A percentile compares a stretch with the other conserved stretches of the same genome.
phyloP scores from a whole-genome alignment of 2,329 filamentous ascomycete genomes.

The Pseudogymnoascus sp. region DNA sequence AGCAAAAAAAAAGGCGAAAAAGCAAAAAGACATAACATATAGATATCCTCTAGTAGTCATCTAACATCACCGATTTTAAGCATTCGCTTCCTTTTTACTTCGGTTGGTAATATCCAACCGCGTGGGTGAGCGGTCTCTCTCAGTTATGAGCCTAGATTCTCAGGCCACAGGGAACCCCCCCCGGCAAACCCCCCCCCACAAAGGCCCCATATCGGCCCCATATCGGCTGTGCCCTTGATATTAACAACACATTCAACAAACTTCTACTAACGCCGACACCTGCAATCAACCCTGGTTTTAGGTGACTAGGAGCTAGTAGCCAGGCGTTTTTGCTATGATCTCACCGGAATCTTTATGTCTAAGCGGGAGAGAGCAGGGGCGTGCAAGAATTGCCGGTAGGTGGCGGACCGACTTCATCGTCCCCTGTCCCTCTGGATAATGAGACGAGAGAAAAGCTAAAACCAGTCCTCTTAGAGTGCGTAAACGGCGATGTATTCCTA shows the following conservation, averaged over 20 bases:
- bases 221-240: background rate
- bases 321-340: background rate
- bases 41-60: too few species aligned
- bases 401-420: background rate
- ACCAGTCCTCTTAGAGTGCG: background rate
- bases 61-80: background rate
- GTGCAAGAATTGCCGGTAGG: slow-evolving; percentile 14
- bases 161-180: background rate
- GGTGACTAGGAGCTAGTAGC: background rate
- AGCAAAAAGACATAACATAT: too few species aligned
- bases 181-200: too few species aligned
- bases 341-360: slow-evolving; percentile 1
- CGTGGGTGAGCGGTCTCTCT: too few species aligned
- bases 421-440: background rate
- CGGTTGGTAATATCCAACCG: too few species aligned
- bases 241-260: background rate
- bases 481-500: slow-evolving; percentile 8
- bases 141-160: background rate
- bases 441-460: slow-evolving; percentile 1
- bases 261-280: background rate
- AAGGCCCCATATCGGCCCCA: background rate
- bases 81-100: background rate
- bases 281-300: background rate
- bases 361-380: slow-evolving; percentile 13
- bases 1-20: too few species aligned